These are phyloP conservation scores for Aquilaria malaccensis DNA, from an alignment of 345 rosid genomes.

Conservation along the genomic window DNA sequence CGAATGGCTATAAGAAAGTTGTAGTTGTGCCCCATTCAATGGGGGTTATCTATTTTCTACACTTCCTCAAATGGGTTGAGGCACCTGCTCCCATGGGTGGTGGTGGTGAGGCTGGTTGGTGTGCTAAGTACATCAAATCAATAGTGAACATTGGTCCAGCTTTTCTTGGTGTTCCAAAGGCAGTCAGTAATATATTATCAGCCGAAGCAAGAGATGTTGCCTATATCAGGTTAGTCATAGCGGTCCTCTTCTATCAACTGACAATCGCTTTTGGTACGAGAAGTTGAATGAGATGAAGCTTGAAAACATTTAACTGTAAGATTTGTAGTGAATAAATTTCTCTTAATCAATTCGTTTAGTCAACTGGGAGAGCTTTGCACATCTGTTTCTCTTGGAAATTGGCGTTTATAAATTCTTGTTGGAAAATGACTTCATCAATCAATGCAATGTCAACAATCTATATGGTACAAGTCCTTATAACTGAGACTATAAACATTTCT, in stretches of 20 bases:
- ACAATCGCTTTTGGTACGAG: not conserved
- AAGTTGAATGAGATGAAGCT: conserved; percentile 1
- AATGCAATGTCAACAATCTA: no score
- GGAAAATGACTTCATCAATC: no score
- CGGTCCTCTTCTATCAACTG: not conserved
- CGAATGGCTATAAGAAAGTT: conserved; percentile 57
- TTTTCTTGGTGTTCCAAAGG: conserved; percentile 66
- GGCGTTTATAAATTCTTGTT: no score
- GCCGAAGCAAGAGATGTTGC: conserved; percentile 56
- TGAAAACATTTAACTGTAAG: not conserved
- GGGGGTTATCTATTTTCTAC: conserved; percentile 72
- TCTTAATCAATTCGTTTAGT: conserved; percentile 1
- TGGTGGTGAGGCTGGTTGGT: conserved; percentile 60
- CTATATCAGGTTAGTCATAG: conserved; percentile 34
- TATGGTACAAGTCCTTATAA: no score
- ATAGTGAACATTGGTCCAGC: conserved; percentile 61
- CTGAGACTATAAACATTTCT: no score
- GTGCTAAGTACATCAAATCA: conserved; percentile 60
- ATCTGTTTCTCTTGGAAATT: no score
- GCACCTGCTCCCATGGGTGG: conserved; percentile 54
- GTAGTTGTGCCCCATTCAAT: conserved; percentile 82
- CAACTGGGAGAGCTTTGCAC: conserved; percentile 22
- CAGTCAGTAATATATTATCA: conserved; percentile 47
- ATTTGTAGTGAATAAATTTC: not conserved
- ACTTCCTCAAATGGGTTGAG: conserved; percentile 87